Conservation (phyloP, 139 green algal genomes). For the Pseudopediastrum boryanum region DNA sequence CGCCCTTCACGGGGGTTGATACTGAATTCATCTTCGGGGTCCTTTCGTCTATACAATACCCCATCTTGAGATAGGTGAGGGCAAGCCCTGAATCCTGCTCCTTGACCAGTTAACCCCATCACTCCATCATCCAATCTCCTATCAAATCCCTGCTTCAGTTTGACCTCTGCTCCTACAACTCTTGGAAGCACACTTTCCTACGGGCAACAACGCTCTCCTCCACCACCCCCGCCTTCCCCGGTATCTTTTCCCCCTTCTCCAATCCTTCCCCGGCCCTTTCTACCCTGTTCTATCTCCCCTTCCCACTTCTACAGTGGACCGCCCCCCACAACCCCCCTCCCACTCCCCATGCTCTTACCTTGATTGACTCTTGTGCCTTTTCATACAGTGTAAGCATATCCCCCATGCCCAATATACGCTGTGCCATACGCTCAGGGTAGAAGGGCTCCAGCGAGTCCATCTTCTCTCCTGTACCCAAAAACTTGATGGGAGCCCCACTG, state of each 20-base stretch:
- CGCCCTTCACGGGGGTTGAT: too few relatives aligned
- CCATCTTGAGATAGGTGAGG: too few relatives aligned
- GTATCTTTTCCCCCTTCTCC: background rate
- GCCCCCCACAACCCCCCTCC: background rate
- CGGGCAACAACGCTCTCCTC: too few relatives aligned
- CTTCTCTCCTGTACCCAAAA: slow-evolving; percentile 96
- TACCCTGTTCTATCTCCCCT: background rate
- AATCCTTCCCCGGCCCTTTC: background rate
- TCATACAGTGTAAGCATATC: slow-evolving; percentile 96
- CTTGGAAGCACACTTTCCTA: too few relatives aligned
- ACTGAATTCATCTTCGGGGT: too few relatives aligned
- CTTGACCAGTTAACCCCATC: too few relatives aligned
- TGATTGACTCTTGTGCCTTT: slow-evolving; percentile 87
- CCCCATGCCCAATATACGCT: slow-evolving; percentile 96
- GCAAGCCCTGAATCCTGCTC: too few relatives aligned
- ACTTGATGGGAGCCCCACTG: slow-evolving; percentile 97
- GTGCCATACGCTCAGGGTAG: slow-evolving; percentile 96
- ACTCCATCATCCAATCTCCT: too few relatives aligned
- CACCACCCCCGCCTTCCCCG: background rate
- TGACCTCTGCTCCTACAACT: too few relatives aligned
- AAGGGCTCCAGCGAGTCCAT: slow-evolving; percentile 97
- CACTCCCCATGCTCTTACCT: slow-evolving; percentile 38
- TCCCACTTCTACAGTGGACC: background rate
- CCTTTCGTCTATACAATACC: too few relatives aligned
- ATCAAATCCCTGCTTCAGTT: too few relatives aligned